Percentiles rank a stretch among this genome's conserved stretches.
phyloP scores from a whole-genome alignment of 805 yeast species.

The Myxozyma melibiosi region DNA sequence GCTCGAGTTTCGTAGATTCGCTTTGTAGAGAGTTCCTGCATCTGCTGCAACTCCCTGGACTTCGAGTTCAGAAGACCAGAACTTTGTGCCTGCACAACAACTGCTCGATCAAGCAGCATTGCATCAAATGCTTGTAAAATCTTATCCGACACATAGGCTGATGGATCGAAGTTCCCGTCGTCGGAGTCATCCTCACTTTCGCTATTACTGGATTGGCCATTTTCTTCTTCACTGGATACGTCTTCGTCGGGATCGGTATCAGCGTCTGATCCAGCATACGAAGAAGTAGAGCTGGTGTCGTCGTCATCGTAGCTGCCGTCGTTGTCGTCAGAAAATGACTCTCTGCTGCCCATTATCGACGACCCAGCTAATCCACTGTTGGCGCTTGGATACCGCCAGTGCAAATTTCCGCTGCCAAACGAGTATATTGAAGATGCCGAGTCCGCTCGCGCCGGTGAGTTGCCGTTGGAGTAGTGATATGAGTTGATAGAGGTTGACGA shows the following conservation, averaged over 20 bases:
- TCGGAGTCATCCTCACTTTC: neutral
- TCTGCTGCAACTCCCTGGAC: slow-evolving; percentile 25
- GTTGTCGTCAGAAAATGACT: slow-evolving; percentile 7
- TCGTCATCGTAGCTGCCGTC: slow-evolving; percentile 10
- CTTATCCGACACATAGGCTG: slow-evolving; percentile 30
- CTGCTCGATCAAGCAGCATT: slow-evolving; percentile 27
- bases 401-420: slow-evolving; percentile 20
- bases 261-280: slow-evolving; percentile 34
- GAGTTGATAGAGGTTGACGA: slow-evolving; percentile 14
- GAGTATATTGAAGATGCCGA: slow-evolving; percentile 24
- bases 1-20: slow-evolving; percentile 19
- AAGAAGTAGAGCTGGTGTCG: slow-evolving; percentile 27
- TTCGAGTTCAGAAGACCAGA: slow-evolving; percentile 30
- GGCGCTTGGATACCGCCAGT: slow-evolving; percentile 5
- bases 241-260: slow-evolving; percentile 17
- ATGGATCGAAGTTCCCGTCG: slow-evolving; percentile 22
- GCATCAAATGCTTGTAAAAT: slow-evolving; percentile 31
- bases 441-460: slow-evolving; percentile 12
- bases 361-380: slow-evolving; percentile 1
- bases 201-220: neutral
- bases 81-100: slow-evolving; percentile 31
- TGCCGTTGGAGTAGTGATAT: slow-evolving; percentile 4
- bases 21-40: slow-evolving; percentile 21
- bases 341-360: neutral
- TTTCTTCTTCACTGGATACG: neutral